Conservation (phyloP, 225 moss, liverwort and hornwort genomes). For the Pseudisothecium myosuroides region DNA sequence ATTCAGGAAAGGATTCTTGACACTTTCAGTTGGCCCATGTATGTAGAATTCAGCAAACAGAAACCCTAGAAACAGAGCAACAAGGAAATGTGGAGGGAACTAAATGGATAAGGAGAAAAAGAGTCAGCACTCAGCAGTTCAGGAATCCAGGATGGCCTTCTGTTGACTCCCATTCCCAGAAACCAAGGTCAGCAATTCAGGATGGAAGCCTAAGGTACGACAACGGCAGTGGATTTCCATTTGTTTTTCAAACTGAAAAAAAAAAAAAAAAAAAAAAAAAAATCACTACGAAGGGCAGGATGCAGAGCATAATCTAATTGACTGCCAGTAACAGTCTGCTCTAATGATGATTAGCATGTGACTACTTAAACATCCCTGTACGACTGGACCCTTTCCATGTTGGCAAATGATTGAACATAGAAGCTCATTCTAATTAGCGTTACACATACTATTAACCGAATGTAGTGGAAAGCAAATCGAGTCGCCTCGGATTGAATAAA, state of each 20-base stretch:
- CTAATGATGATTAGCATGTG: not conserved
- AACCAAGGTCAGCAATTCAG: not conserved
- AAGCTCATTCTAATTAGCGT: not conserved
- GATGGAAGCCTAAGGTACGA: not conserved
- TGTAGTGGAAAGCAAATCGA: not conserved
- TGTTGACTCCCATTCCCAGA: not conserved
- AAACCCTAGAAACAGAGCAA: not conserved
- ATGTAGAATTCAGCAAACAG: not conserved
- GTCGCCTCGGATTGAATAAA: not conserved
- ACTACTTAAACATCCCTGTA: not conserved
- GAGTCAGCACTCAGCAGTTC: not conserved
- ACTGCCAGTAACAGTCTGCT: not conserved
- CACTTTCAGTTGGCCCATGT: not conserved
- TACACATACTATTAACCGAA: not conserved
- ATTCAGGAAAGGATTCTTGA: not conserved
- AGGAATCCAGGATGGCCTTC: not conserved
- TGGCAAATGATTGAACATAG: not conserved
- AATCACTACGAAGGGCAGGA: not conserved
- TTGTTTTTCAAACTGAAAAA: not conserved
- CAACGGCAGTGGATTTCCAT: not conserved
- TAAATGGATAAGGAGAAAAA: not conserved
- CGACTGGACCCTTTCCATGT: not conserved
- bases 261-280: too few relatives aligned
- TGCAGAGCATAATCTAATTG: not conserved
- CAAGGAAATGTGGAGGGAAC: not conserved